A percentile compares a stretch with the other conserved stretches of the same genome.
Evolutionary conservation across 2,329 filamentous ascomycete genomes (phyloP).

Genomic region (Nothophoma quercina): DNA sequence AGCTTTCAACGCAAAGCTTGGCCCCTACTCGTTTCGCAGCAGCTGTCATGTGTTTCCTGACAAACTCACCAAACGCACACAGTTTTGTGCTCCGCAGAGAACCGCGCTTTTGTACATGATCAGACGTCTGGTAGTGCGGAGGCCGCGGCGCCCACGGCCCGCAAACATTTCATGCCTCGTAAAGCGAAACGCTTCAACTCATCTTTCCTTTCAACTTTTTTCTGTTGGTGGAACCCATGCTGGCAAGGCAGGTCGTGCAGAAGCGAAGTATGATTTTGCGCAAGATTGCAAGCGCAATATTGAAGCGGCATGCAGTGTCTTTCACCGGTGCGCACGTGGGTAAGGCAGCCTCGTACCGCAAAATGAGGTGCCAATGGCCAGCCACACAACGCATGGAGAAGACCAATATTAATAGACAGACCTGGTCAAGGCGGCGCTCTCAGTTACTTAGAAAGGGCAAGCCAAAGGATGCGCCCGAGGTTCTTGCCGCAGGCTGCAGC

Average conservation of each 20-base stretch:
- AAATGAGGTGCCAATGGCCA: slow-evolving; percentile 14
- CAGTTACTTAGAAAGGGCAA: not conserved
- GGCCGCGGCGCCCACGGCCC: slow-evolving; percentile 6
- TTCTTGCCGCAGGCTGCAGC: slow-evolving; percentile 1
- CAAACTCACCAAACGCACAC: slow-evolving; percentile 7
- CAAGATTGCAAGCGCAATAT: slow-evolving; percentile 1
- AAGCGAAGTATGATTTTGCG: slow-evolving; percentile 1
- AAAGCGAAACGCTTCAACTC: not conserved
- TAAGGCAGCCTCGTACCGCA: slow-evolving; percentile 14
- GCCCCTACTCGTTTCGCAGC: slow-evolving; percentile 11
- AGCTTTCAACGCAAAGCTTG: slow-evolving; percentile 15
- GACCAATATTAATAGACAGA: slow-evolving; percentile 7
- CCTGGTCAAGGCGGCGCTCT: slow-evolving; percentile 5
- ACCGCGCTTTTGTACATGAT: not conserved
- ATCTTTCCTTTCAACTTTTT: not conserved
- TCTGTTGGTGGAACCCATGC: not conserved
- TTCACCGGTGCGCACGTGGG: slow-evolving; percentile 10
- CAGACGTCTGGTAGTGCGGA: slow-evolving; percentile 6
- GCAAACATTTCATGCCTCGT: slow-evolving; percentile 7
- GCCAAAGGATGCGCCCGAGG: slow-evolving; percentile 1
- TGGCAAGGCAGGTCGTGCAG: slow-evolving; percentile 8
- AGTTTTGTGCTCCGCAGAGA: slow-evolving; percentile 15
- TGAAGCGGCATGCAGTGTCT: not conserved
- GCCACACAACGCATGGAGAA: slow-evolving; percentile 7
- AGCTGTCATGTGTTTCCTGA: slow-evolving; percentile 12